Percentiles rank a stretch among this genome's conserved stretches.
Evolutionary conservation across 2,329 filamentous ascomycete species (phyloP).

Genomic region (Fusarium decemcellulare): DNA sequence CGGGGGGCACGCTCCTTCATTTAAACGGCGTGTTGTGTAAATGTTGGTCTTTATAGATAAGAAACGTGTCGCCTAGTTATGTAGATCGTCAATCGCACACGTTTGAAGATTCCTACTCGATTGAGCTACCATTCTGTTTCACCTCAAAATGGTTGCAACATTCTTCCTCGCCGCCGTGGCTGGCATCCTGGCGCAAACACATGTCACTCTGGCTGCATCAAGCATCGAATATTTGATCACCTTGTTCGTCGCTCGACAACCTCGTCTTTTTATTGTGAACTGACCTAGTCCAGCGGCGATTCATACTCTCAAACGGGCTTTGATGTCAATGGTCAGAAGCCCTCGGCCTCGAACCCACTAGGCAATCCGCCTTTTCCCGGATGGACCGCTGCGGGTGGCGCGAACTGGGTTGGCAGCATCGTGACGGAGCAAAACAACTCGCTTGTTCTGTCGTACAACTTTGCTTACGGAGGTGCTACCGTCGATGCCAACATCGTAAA

Average conservation of each 20-base stretch:
- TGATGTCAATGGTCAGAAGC: constrained; percentile 64
- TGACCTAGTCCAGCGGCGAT: constrained; percentile 44
- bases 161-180: constrained; percentile 9
- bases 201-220: constrained; percentile 6
- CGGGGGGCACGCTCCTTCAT: not conserved
- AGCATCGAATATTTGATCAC: constrained; percentile 37
- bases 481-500: constrained; percentile 65
- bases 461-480: constrained; percentile 68
- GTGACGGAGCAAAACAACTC: constrained; percentile 63
- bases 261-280: rapidly evolving
- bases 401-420: constrained; percentile 67
- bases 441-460: constrained; percentile 63
- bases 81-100: not conserved
- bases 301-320: constrained; percentile 63
- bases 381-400: constrained; percentile 63
- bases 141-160: constrained; percentile 12
- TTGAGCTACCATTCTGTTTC: not conserved
- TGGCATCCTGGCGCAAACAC: constrained; percentile 3
- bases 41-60: not conserved
- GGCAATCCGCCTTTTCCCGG: constrained; percentile 73
- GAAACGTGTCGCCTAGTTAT: not conserved
- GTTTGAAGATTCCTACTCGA: not conserved
- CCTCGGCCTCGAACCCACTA: constrained; percentile 68
- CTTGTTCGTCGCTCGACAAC: constrained; percentile 20
- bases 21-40: not conserved